phyloP scores from a whole-genome alignment of 2,329 filamentous ascomycete species.

The Penicillium sp. region DNA sequence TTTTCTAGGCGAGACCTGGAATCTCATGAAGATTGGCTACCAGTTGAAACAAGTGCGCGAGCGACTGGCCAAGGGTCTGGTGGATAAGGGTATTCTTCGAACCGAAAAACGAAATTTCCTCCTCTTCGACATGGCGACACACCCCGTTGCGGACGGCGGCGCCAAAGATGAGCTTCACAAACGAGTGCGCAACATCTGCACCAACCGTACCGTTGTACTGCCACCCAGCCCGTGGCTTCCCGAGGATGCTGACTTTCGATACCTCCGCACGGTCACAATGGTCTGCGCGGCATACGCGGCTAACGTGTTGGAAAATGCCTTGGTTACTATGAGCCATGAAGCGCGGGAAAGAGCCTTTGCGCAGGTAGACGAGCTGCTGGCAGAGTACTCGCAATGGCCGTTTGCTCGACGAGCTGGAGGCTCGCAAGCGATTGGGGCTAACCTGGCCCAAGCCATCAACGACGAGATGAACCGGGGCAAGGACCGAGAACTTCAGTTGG shows the following conservation, averaged over 20 bases:
- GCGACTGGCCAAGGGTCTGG: conserved; percentile 90
- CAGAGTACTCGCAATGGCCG: conserved; percentile 96
- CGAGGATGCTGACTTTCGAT: conserved; percentile 89
- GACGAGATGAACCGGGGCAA: conserved; percentile 79
- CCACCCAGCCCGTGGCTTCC: conserved; percentile 82
- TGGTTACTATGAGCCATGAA: conserved; percentile 89
- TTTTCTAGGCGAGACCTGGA: conserved; percentile 88
- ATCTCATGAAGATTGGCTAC: conserved; percentile 99
- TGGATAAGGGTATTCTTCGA: conserved; percentile 96
- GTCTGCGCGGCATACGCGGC: conserved; percentile 97
- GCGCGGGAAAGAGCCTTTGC: conserved; percentile 89
- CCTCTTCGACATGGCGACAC: conserved; percentile 99
- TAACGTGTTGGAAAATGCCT: conserved; percentile 96
- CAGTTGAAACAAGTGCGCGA: conserved; percentile 99
- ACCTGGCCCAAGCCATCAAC: conserved; percentile 76
- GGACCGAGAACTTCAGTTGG: conserved; percentile 91
- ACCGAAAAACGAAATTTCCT: conserved; percentile 99
- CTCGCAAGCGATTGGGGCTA: conserved; percentile 80
- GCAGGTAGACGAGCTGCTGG: conserved; percentile 91
- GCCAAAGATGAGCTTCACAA: conserved; percentile 96
- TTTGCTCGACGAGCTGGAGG: conserved; percentile 76
- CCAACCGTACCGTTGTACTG: conserved; percentile 87
- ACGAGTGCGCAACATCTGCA: conserved; percentile 86
- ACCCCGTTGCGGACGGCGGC: conserved; percentile 90
- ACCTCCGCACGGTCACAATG: conserved; percentile 87